phyloP scores from a whole-genome alignment of 2,329 filamentous ascomycete species.

The Talaromyces sp. region DNA sequence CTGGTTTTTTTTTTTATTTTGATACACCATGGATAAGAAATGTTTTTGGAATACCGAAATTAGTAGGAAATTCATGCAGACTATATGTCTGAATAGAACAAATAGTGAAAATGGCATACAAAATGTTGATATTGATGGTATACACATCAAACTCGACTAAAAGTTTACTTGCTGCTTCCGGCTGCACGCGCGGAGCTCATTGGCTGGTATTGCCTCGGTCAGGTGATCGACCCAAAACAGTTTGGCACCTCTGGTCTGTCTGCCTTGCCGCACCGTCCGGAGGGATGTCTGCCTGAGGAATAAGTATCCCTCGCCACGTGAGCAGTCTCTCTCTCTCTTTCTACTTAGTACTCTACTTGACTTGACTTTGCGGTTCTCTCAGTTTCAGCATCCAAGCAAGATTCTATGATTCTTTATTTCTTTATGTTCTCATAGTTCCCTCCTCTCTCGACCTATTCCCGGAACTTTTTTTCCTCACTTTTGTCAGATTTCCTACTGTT shows the following conservation, averaged over 20 bases:
- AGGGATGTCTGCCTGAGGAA: conserved; percentile 19
- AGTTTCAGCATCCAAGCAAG: background rate
- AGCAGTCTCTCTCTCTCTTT: conserved; percentile 33
- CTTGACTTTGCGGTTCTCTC: conserved; percentile 21
- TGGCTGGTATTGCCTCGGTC: conserved; percentile 19
- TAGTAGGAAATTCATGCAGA: background rate
- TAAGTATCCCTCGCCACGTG: conserved; percentile 34
- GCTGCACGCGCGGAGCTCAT: conserved; percentile 2
- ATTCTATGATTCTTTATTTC: conserved; percentile 1
- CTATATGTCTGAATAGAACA: background rate
- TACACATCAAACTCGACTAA: background rate
- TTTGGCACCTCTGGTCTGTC: conserved; percentile 24
- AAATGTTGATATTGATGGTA: background rate
- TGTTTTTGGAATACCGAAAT: background rate
- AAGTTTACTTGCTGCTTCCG: background rate
- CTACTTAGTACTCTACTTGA: background rate
- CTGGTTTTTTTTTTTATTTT: background rate
- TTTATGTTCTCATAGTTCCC: background rate
- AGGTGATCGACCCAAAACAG: conserved; percentile 25
- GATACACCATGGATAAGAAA: background rate
- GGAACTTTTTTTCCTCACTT: background rate
- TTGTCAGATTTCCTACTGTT: conserved; percentile 17
- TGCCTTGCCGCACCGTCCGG: conserved; percentile 18
- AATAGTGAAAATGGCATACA: background rate
- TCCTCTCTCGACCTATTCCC: background rate